These are phyloP conservation scores for Globisporangium okanoganense DNA, from an alignment of 352 stramenopile species.

Conservation along the genomic window DNA sequence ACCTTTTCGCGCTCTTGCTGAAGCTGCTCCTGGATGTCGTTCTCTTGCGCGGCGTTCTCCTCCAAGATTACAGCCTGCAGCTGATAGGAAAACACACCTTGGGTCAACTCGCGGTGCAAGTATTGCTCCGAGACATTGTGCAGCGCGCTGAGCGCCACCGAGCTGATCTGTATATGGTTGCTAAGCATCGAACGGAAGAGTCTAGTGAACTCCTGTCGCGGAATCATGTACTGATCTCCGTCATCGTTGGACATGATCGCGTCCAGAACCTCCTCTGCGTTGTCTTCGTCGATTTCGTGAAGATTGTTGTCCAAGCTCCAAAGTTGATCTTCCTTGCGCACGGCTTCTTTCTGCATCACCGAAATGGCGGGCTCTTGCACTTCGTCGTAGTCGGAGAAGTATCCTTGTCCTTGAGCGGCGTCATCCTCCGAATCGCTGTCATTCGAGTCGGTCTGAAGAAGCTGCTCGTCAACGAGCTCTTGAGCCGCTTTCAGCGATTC, in stretches of 20 bases:
- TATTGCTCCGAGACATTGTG: constrained; percentile 78
- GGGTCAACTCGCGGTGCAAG: constrained; percentile 48
- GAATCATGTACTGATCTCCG: constrained; percentile 60
- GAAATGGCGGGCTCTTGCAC: constrained; percentile 24
- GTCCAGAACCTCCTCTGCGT: constrained; percentile 19
- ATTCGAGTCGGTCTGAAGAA: constrained; percentile 28
- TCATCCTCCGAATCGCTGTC: constrained; percentile 33
- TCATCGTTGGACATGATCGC: constrained; percentile 18
- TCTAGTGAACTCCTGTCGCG: constrained; percentile 50
- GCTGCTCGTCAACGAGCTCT: constrained; percentile 40
- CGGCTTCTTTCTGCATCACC: constrained; percentile 16
- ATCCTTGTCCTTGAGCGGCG: constrained; percentile 51
- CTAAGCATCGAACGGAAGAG: constrained; percentile 40
- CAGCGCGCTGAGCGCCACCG: constrained; percentile 66
- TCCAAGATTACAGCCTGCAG: constrained; percentile 33
- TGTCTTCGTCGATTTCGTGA: constrained; percentile 25
- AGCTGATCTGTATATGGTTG: constrained; percentile 46
- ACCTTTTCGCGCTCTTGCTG: constrained; percentile 56
- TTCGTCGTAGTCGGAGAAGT: constrained; percentile 71
- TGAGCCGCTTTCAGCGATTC: constrained; percentile 41
- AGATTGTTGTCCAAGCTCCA: constrained; percentile 41
- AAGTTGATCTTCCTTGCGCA: constrained; percentile 35
- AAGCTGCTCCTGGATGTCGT: constrained; percentile 38
- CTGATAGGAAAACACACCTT: constrained; percentile 57
- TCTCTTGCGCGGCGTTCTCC: constrained; percentile 33